phyloP scores from a whole-genome alignment of 371 early-diverging fungal genomes.

The Actinomortierella ambigua region DNA sequence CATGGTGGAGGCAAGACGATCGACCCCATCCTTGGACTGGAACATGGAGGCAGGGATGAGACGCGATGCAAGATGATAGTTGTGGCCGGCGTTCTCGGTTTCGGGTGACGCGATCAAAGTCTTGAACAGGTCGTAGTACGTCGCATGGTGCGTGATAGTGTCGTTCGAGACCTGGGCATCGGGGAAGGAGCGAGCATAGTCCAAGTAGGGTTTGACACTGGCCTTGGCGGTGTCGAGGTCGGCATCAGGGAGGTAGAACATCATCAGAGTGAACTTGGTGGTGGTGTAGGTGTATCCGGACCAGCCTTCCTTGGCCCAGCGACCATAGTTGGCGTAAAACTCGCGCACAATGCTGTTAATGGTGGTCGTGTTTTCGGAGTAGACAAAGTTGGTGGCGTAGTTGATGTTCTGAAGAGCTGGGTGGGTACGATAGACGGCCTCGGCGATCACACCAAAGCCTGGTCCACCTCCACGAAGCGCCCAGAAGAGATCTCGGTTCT shows the following conservation, averaged over 20 bases:
- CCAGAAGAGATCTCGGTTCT: constrained; percentile 14
- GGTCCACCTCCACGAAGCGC: constrained; percentile 16
- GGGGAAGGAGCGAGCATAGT: neutral
- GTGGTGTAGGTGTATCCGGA: neutral
- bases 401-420: neutral
- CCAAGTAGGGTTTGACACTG: neutral
- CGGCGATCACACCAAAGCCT: constrained; percentile 11
- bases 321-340: neutral
- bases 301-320: neutral
- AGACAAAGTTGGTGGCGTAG: neutral
- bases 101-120: too few species aligned
- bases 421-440: constrained; percentile 1
- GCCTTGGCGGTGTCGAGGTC: neutral
- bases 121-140: neutral
- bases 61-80: neutral
- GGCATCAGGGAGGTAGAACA: neutral
- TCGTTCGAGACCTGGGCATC: neutral
- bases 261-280: neutral
- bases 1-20: neutral
- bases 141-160: neutral
- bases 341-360: neutral
- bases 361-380: neutral
- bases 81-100: neutral
- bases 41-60: constrained; percentile 3
- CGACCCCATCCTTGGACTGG: neutral